Evolutionary conservation across 1,284 basidiomycete genomes (phyloP).

Genomic region (Ganoderma leucocontextum): DNA sequence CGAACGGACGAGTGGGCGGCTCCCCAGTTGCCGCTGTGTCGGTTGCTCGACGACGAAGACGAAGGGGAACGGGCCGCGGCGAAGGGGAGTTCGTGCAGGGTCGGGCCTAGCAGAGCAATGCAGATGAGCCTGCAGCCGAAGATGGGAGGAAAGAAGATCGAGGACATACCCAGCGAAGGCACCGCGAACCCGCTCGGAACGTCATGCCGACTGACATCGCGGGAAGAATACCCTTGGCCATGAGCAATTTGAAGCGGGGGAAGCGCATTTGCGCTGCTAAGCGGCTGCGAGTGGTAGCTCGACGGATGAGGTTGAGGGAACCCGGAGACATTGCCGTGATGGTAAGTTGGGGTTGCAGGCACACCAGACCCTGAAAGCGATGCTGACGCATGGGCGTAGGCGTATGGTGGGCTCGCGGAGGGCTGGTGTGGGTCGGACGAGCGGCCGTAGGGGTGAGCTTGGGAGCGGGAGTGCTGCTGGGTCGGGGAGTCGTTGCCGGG

Average conservation of each 20-base stretch:
- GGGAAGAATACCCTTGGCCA: constrained; percentile 22
- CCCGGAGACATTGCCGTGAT: constrained; percentile 11
- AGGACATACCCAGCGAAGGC: constrained; percentile 25
- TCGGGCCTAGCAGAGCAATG: constrained; percentile 26
- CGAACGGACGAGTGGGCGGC: constrained; percentile 17
- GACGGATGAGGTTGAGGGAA: constrained; percentile 18
- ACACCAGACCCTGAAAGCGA: constrained; percentile 14
- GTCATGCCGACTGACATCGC: constrained; percentile 28
- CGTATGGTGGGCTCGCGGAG: constrained; percentile 16
- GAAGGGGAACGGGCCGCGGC: constrained; percentile 21
- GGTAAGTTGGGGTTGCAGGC: constrained; percentile 16
- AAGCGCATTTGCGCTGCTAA: constrained; percentile 19
- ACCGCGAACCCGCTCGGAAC: constrained; percentile 24
- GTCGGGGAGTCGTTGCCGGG: constrained; percentile 20
- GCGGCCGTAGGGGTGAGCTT: constrained; percentile 21
- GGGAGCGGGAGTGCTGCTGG: constrained; percentile 18
- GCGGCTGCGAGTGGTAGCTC: constrained; percentile 23
- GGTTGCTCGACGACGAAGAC: constrained; percentile 14
- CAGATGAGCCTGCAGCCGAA: constrained; percentile 8
- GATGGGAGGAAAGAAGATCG: constrained; percentile 7
- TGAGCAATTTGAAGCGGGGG: constrained; percentile 22
- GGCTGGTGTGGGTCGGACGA: constrained; percentile 20
- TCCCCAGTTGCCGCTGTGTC: constrained; percentile 26
- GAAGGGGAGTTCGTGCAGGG: constrained; percentile 35
- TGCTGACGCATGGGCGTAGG: constrained; percentile 18